Base-by-base conservation (phyloP, 345 rosid genomes). In the Xanthoceras sorbifolium region DNA sequence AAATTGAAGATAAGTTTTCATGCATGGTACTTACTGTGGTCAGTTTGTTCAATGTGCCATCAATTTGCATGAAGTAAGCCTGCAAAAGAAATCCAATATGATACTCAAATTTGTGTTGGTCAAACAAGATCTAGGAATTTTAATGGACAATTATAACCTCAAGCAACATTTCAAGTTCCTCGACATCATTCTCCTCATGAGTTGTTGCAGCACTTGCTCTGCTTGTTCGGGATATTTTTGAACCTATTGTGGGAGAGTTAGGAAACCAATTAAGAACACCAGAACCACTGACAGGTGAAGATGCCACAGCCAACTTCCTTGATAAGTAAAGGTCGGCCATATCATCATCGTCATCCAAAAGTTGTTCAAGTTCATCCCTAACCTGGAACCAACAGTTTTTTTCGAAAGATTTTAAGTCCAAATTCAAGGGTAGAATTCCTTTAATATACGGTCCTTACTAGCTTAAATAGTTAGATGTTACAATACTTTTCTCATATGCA, bases 61-160 rank as follows among this genome's bases (percentile, higher is more conserved):
- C 90, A 66, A 87, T 85, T 80, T 85, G 88, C 87, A 82, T 86
- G 81, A 85, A 89, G 80, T 89, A 86, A 72, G 92, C 92, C 90
- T 88, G 92, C 79, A 75, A 73, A 82, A 65, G 52, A 22, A 71
- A 71, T 34, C 40, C 36, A 26, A 26, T n/a, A 63, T 11, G 2
- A 25, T 67, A 63, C 67, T 78, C 69, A 68, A 20, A 60, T 54
- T 55, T 59, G 44, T 17, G 34, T 55, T 46, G 18, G 46, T 40
- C 42, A 59, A 46, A 63, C 4, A 63, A 12, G 48, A 32, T 66
- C 29, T 52, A 60, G 2, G 11, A 69, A 31, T 69, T 50, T 36
- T 76, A 1, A 64, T 65, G 66, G 6, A 34, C 15, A 42, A 55
- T 54, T 72, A 72, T 73, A 55, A 86, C 90, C 89, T 89, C 90